phyloP scores from a whole-genome alignment of 305 asterid genomes.

The Fraxinus ornus region DNA sequence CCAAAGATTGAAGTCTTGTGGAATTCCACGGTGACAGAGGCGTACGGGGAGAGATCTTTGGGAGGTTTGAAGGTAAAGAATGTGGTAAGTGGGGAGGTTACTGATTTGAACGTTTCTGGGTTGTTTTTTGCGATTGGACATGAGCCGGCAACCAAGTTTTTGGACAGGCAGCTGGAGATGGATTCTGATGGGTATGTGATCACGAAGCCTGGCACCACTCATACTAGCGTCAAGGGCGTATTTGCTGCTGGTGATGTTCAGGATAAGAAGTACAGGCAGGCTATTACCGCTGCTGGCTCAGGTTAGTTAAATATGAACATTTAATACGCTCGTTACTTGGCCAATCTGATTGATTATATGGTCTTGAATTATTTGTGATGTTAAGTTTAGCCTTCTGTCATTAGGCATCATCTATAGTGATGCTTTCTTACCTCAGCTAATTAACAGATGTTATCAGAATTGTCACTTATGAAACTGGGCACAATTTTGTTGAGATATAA shows the following conservation, averaged over 20 bases:
- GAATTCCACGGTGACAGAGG: conserved; percentile 75
- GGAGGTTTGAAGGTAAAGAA: conserved; percentile 79
- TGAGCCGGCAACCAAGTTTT: conserved; percentile 85
- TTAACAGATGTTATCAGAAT: background rate
- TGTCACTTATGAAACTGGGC: background rate
- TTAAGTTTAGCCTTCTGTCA: background rate
- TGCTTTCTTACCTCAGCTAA: background rate
- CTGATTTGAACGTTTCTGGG: conserved; percentile 65
- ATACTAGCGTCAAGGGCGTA: conserved; percentile 80
- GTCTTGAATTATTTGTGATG: conserved; percentile 1
- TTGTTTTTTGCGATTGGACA: conserved; percentile 92
- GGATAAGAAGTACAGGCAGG: conserved; percentile 96
- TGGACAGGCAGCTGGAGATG: conserved; percentile 75
- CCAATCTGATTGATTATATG: background rate
- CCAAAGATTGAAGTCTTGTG: conserved; percentile 73
- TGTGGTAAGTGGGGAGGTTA: conserved; percentile 51
- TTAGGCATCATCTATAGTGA: background rate
- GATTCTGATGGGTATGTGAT: conserved; percentile 81
- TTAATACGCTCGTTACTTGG: background rate
- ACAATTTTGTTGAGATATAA: conserved; percentile 14
- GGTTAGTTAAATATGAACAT: conserved; percentile 43
- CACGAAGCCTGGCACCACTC: conserved; percentile 71
- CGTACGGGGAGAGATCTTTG: conserved; percentile 64
- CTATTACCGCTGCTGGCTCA: conserved; percentile 89
- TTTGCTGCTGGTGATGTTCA: conserved; percentile 99